Evolutionary conservation across 176 grass and related monocot genomes (phyloP).

Genomic region (Avena eriantha): DNA sequence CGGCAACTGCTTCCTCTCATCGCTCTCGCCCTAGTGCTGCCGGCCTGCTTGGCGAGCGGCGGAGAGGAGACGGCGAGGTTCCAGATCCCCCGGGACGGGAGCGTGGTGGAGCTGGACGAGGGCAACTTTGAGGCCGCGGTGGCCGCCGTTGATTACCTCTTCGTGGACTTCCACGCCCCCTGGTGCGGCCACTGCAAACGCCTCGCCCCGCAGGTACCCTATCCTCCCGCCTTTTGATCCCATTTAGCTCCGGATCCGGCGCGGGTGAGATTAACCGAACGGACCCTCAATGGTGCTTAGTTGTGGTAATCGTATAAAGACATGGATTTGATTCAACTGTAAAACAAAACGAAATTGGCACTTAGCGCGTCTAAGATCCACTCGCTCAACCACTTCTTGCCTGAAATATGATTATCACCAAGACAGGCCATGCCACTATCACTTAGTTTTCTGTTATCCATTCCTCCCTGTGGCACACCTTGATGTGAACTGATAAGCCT

Average conservation of each 20-base stretch:
- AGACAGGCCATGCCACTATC: not conserved
- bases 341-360: not conserved
- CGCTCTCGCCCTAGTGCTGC: slow-evolving; percentile 15
- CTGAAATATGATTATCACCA: not conserved
- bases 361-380: not conserved
- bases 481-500: slow-evolving; percentile 5
- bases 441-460: not conserved
- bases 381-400: not conserved
- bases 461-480: not conserved
- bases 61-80: slow-evolving; percentile 24
- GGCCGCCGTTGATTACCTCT: slow-evolving; percentile 61
- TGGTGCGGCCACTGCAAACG: slow-evolving; percentile 99
- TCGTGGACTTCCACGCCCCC: slow-evolving; percentile 93
- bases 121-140: slow-evolving; percentile 74
- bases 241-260: not conserved
- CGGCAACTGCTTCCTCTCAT: not conserved
- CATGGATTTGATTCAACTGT: not conserved
- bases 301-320: not conserved
- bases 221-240: not conserved
- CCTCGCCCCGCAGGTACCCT: slow-evolving; percentile 80
- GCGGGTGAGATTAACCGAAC: not conserved
- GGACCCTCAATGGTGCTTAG: not conserved
- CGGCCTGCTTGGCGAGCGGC: slow-evolving; percentile 33
- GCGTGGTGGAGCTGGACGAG: slow-evolving; percentile 83
- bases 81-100: slow-evolving; percentile 71